phyloP scores from a whole-genome alignment of 2,329 filamentous ascomycete genomes.

The Arachnopeziza araneosa region DNA sequence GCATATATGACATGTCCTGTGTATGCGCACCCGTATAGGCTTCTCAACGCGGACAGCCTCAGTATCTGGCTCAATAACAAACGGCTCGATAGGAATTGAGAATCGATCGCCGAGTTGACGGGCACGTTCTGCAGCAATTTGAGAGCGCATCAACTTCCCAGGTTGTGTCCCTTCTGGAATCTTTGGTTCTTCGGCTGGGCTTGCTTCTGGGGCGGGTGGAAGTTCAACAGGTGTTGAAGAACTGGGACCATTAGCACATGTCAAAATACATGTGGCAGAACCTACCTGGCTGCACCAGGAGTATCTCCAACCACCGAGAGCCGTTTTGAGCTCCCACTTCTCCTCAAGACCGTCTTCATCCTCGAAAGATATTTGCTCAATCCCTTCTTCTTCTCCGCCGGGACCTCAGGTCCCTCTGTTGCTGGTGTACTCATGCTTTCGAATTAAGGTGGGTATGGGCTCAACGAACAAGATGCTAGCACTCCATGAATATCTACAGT shows the following conservation, averaged over 20 bases:
- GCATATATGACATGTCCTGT: slow-evolving; percentile 77
- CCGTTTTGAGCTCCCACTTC: slow-evolving; percentile 23
- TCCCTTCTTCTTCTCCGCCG: slow-evolving; percentile 23
- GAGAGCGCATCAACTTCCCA: slow-evolving; percentile 21
- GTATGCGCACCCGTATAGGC: slow-evolving; percentile 71
- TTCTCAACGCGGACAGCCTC: slow-evolving; percentile 56
- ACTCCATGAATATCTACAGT: background rate
- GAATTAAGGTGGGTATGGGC: background rate
- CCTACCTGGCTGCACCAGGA: slow-evolving; percentile 15
- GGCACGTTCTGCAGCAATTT: slow-evolving; percentile 29
- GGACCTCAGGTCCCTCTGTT: slow-evolving; percentile 12
- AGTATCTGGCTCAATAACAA: slow-evolving; percentile 20
- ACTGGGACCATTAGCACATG: background rate
- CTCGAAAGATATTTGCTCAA: slow-evolving; percentile 21
- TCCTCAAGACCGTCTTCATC: slow-evolving; percentile 28
- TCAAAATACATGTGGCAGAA: background rate
- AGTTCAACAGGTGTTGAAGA: background rate
- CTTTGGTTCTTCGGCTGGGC: background rate
- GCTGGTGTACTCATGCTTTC: slow-evolving; percentile 23
- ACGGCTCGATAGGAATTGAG: slow-evolving; percentile 31
- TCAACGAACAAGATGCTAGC: background rate
- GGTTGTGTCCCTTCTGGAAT: slow-evolving; percentile 11
- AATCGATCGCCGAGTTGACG: slow-evolving; percentile 34
- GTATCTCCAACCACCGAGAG: slow-evolving; percentile 13
- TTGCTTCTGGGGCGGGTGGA: background rate